Evolutionary conservation across 805 yeast genomes (phyloP), one percentile per base, ranked within the genome.

Genomic region (Suhomyces tanzawaensis): DNA sequence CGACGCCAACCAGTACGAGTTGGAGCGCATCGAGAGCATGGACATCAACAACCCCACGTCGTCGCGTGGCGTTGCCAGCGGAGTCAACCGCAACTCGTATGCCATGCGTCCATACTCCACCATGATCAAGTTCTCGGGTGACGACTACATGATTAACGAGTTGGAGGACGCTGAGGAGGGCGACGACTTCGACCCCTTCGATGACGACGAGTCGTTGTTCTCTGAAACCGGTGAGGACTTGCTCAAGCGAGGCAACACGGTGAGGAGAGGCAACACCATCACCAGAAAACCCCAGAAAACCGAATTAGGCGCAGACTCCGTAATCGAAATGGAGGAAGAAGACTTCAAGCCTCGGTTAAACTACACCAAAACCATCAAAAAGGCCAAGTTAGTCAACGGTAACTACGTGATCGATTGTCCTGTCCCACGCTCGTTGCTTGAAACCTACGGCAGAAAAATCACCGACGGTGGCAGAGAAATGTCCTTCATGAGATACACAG

Each of bases 401-500:
- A 66, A 69, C 49, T 69, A 69, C 42, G 62, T 68, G 8, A 64
- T 69, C 34, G 74, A 69, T 44, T 67, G 69, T 15, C 72, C 72
- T 1, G 66, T 60, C 8, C 74, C 74, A 8, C 45, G 55, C 34
- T 50, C 65, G 9, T 57, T 69, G 24, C 50, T 68, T 30, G 61
- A 56, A 31, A 62, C 59, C 5, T 69, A 60, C 42, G 69, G 69
- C 3, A 52, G 48, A 37, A 54, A 57, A 39, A 54, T 60, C 42
- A 49, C 55, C 66, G 66, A 62, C 29, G 48, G 59, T 13, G 66
- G 68, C 58, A 64, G 71, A 57, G 90, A 57, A 85, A 91, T 67
- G 84, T 83, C 71, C 23, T 87, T 82, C 52, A 82, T 91, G 91
- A 76, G 98, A 58, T 91, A 90, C 62, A 87, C 93, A 40, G 97